A percentile compares a stretch with the other conserved stretches of the same genome.
Conservation (phyloP, 2,329 filamentous ascomycete genomes). For the Aaosphaeria pasadenensis region DNA sequence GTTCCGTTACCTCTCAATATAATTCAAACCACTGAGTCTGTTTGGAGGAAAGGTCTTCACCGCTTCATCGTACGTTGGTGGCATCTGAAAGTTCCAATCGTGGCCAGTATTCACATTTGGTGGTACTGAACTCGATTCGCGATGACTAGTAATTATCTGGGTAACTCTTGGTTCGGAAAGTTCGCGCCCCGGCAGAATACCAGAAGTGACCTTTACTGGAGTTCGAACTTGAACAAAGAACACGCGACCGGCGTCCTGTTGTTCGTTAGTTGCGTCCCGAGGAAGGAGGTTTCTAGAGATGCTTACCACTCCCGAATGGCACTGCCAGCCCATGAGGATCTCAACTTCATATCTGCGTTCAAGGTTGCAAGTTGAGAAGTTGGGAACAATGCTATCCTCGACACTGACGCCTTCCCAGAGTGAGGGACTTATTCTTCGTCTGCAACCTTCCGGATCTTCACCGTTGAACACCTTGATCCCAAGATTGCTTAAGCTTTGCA, state of each 20-base stretch:
- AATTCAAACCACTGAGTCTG: too few relatives aligned
- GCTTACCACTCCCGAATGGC: conserved; percentile 3
- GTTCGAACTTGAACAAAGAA: conserved; percentile 11
- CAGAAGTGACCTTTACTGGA: conserved; percentile 9
- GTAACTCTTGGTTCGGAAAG: background rate
- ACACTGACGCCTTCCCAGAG: conserved; percentile 7
- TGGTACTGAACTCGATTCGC: background rate
- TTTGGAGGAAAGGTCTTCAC: background rate
- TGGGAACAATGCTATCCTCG: conserved; percentile 7
- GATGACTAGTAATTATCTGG: background rate
- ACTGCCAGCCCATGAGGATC: conserved; percentile 13
- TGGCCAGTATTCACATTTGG: background rate
- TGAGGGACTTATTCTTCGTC: conserved; percentile 2
- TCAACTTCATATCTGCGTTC: conserved; percentile 13
- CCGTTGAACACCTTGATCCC: conserved; percentile 1
- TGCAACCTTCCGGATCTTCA: background rate
- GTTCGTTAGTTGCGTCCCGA: background rate
- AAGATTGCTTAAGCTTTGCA: conserved; percentile 13
- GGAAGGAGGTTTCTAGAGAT: background rate
- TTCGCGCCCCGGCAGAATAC: conserved; percentile 2
- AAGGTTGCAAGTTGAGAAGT: conserved; percentile 10
- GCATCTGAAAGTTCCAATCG: background rate
- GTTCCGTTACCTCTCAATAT: too few relatives aligned
- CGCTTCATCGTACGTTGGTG: background rate
- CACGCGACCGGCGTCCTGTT: conserved; percentile 4